phyloP scores from a whole-genome alignment of 768 basidiomycete genomes.

The Calvatia gigantea region DNA sequence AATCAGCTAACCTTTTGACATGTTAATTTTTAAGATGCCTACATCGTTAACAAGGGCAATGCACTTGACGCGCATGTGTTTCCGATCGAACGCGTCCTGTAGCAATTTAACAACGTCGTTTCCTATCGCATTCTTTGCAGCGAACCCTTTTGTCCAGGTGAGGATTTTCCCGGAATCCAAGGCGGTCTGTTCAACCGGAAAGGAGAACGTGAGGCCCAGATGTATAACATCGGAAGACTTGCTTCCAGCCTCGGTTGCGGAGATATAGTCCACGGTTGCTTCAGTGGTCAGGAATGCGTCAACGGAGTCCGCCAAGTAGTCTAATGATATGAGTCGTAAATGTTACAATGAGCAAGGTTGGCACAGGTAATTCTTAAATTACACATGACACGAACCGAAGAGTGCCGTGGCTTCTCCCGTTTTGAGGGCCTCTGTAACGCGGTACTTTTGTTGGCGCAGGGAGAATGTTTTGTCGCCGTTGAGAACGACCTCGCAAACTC shows the following conservation, averaged over 20 bases:
- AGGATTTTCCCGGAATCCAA: conserved; percentile 86
- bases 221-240: conserved; percentile 34
- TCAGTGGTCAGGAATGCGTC: conserved; percentile 84
- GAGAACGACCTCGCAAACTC: conserved; percentile 92
- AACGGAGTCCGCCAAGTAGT: conserved; percentile 97
- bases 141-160: conserved; percentile 95
- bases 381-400: conserved; percentile 58
- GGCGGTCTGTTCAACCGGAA: conserved; percentile 97
- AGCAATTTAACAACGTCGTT: conserved; percentile 86
- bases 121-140: conserved; percentile 87
- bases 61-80: conserved; percentile 89
- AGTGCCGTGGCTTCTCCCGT: conserved; percentile 84
- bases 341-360: conserved; percentile 8
- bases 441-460: conserved; percentile 94
- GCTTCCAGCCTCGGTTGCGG: conserved; percentile 19
- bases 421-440: conserved; percentile 90
- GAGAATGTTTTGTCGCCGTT: conserved; percentile 86
- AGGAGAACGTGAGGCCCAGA: conserved; percentile 94
- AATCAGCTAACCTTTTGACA: conserved; percentile 1
- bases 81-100: conserved; percentile 89
- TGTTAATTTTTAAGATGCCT: conserved; percentile 24
- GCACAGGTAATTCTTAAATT: conserved; percentile 5
- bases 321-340: conserved; percentile 34
- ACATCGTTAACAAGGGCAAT: conserved; percentile 95
- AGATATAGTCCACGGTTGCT: conserved; percentile 41